Evolutionary conservation across 2,329 filamentous ascomycete genomes (phyloP).

Genomic region (Neofusicoccum ribis): DNA sequence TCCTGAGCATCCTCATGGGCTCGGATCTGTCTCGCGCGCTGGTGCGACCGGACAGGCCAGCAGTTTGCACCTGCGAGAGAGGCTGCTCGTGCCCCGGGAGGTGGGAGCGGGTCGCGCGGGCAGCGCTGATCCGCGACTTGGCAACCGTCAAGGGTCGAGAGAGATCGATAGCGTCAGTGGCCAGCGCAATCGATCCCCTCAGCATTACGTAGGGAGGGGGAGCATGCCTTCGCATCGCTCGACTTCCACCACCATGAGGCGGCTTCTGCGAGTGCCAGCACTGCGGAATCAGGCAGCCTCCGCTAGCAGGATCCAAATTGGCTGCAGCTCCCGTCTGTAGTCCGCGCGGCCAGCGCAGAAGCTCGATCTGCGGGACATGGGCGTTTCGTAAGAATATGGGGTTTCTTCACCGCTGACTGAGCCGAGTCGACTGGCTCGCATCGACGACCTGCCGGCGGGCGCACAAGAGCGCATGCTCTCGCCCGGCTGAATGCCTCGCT

Average conservation of each 20-base stretch:
- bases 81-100: background rate
- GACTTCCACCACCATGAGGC: background rate
- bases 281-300: background rate
- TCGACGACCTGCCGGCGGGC: background rate
- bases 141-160: conserved; percentile 8
- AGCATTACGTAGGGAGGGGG: conserved; percentile 1
- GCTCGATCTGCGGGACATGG: conserved; percentile 9
- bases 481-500: too few species aligned
- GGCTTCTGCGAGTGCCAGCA: background rate
- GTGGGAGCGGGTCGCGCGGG: background rate
- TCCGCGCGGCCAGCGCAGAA: conserved; percentile 3
- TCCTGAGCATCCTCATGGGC: background rate
- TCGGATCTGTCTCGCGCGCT: conserved; percentile 15
- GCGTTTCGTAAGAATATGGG: background rate
- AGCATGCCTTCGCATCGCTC: background rate
- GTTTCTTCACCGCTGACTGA: background rate
- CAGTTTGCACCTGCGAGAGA: background rate
- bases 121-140: conserved; percentile 15
- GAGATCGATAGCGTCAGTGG: conserved; percentile 15
- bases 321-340: background rate
- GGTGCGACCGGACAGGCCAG: conserved; percentile 1
- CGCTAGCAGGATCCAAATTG: background rate
- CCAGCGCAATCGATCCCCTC: background rate
- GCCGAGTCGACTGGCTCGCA: background rate
- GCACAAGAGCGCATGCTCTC: background rate